Base-by-base conservation (phyloP, 1,284 basidiomycete species). In the Sphaerobolus stellatus region DNA sequence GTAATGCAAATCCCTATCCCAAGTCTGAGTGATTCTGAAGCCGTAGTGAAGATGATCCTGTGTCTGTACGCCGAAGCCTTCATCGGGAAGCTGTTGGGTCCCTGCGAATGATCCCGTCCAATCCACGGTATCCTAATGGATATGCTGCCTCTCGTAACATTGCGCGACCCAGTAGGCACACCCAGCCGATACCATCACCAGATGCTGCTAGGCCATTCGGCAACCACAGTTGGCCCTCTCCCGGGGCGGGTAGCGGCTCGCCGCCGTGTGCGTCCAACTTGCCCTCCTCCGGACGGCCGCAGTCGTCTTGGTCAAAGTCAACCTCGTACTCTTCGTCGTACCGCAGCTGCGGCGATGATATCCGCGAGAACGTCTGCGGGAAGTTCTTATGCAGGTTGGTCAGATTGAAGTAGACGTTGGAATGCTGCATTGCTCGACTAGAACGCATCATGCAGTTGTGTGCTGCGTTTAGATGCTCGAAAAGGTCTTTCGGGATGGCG, bases 101-200 rank as follows among this genome's bases (percentile, higher is more conserved):
- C 64, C 86, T 87, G n/a, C 79, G 83, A 43, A 90, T 79, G 18
- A 83, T 79, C 16, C 86, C 87, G 22, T 82, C 77, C 18, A 86
- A 65, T 40, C 88, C 85, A 52, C 72, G 73, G 71, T 90, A 90
- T 14, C 84, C 86, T 66, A 83, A 83, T 29, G 80, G 76, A 63
- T 81, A 82, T 57, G 87, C 86, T 62, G 87, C 86, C 65, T 90
- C 88, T 61, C 78, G 82, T 63, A 90, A 80, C 88, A 90, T 90
- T 38, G 87, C 83, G 65, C 84, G 86, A 59, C 86, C 88, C 79
- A 90, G 82, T 38, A 85, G 72, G 66, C 86, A 89, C 14, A 89
- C 81, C 88, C 88, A 90, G 16, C 83, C 88, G 28, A 90, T 73
- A 48, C 88, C 87, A 66, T 88, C 84, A 14, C 45, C 31, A 14